Percentiles rank a stretch among this genome's conserved stretches.
phyloP scores from a whole-genome alignment of 768 basidiomycete genomes.

The Sarcodon sp. region DNA sequence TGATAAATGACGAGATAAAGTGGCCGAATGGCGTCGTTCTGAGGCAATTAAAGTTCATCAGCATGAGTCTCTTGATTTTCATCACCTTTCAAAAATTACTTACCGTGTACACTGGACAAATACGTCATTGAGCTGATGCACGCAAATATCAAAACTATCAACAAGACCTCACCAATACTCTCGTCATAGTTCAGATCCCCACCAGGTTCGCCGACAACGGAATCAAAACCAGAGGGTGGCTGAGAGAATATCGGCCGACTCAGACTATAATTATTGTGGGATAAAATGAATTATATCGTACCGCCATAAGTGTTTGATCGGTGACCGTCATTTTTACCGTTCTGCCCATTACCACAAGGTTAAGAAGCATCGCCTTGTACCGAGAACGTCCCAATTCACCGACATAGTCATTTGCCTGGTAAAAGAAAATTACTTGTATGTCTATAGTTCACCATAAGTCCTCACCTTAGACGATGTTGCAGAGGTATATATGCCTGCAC shows the following conservation, averaged over 20 bases:
- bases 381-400: slow-evolving; percentile 2
- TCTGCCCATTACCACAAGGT: slow-evolving; percentile 13
- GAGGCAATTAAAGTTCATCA: background rate
- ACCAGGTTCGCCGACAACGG: slow-evolving; percentile 15
- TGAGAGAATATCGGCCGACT: background rate
- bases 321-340: slow-evolving; percentile 4
- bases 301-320: slow-evolving; percentile 8
- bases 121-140: background rate
- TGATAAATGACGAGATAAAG: slow-evolving; percentile 10
- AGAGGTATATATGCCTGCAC: slow-evolving; percentile 13
- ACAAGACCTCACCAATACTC: slow-evolving; percentile 10
- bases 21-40: slow-evolving; percentile 15
- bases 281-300: background rate
- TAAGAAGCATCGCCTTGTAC: slow-evolving; percentile 11
- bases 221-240: slow-evolving; percentile 12
- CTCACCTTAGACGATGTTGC: slow-evolving; percentile 15
- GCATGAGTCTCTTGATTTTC: background rate
- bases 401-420: slow-evolving; percentile 13
- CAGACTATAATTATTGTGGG: too few species aligned
- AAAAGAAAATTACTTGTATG: background rate
- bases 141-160: background rate
- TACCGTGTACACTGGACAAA: slow-evolving; percentile 6
- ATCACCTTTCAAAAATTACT: slow-evolving; percentile 4
- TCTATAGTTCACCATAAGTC: too few species aligned
- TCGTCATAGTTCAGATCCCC: slow-evolving; percentile 15